These are phyloP conservation scores for Asterionellopsis glacialis DNA, from an alignment of 108 stramenopile species.

Conservation along the genomic window DNA sequence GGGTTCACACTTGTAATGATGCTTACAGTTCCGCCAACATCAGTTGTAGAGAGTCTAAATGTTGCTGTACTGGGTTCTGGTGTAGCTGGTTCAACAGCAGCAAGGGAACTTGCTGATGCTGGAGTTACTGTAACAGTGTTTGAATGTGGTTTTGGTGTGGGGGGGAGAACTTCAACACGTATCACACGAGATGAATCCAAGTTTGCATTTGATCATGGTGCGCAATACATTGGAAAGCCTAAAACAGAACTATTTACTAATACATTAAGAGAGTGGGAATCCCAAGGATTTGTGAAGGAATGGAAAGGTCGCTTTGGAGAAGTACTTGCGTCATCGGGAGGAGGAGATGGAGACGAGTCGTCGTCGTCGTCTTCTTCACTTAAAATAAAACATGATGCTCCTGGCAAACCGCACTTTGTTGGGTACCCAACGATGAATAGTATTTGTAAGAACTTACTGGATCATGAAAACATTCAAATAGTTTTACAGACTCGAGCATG, in stretches of 20 bases:
- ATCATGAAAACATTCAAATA: conserved; percentile 16
- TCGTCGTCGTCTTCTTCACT: no score
- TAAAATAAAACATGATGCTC: no score
- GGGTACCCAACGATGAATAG: conserved; percentile 24
- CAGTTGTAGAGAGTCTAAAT: neutral
- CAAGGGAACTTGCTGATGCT: conserved; percentile 17
- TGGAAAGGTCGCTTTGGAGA: conserved; percentile 22
- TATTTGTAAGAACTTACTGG: conserved; percentile 18
- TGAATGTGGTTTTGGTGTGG: conserved; percentile 29
- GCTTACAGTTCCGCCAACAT: neutral
- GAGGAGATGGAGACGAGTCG: neutral
- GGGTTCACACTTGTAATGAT: neutral
- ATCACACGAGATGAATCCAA: conserved; percentile 3
- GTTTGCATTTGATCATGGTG: conserved; percentile 31
- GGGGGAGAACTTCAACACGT: conserved; percentile 31
- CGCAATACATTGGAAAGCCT: conserved; percentile 23
- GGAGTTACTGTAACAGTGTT: conserved; percentile 22
- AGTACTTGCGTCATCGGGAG: neutral
- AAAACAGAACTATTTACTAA: conserved; percentile 21
- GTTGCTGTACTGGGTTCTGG: conserved; percentile 33
- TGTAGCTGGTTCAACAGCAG: conserved; percentile 23
- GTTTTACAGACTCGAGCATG: conserved; percentile 16
- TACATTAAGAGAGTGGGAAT: conserved; percentile 16
- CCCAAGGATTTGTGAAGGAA: conserved; percentile 13
- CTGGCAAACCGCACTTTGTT: conserved; percentile 16